Evolutionary conservation across 495 filamentous ascomycete genomes (phyloP), one percentile per base, ranked within the genome.

Genomic region (Chaetomium tenue): DNA sequence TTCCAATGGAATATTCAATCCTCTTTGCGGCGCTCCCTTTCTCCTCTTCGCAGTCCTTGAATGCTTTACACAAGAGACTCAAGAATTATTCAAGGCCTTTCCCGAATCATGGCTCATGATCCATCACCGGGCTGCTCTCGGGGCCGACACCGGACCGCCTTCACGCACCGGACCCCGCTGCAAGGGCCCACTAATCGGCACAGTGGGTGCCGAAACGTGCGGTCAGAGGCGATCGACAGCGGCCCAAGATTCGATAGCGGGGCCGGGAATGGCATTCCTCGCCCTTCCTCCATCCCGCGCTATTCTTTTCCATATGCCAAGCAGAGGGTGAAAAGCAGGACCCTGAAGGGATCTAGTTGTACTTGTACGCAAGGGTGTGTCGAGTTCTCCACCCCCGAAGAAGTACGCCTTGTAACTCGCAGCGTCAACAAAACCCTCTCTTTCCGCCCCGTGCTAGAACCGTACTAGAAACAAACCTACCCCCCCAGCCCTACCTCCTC

Each of bases 161-260:
- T 26, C 51, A 20, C 26, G 5, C 16, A 2, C 55, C 39, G 37
- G 39, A 44, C 55, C 55, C 39, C 55, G n/a, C 20, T 25, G 22
- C 22, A 18, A 50, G 2, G 40, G 11, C 40, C 56, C 40, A 58
- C 40, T 47, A 9, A 4, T 37, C 56, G 56, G 56, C 39, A 58
- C 50, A 52, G 63, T n/a, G 50, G 52, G 65, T 37, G 56, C 56
- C 57, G 42, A 59, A 59, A 47, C 23, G 16, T 47, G 57, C 40
- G 57, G 57, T 33, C 52, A 63, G 54, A 11, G 26, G n/a, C 5
- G 51, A 52, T 52, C 48, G 48, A 52, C 48, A 52, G 48, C 46
- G 46, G 46, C n/a, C 46, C 46, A 50, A 50, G 46, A 20, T 11
- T 20, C 8, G 46, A 18, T 20, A 20, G 46, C 46, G 46, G 46